Evolutionary conservation across 495 filamentous ascomycete genomes (phyloP), one percentile per base, ranked within the genome.

Genomic region (Penicillium bovifimosum): DNA sequence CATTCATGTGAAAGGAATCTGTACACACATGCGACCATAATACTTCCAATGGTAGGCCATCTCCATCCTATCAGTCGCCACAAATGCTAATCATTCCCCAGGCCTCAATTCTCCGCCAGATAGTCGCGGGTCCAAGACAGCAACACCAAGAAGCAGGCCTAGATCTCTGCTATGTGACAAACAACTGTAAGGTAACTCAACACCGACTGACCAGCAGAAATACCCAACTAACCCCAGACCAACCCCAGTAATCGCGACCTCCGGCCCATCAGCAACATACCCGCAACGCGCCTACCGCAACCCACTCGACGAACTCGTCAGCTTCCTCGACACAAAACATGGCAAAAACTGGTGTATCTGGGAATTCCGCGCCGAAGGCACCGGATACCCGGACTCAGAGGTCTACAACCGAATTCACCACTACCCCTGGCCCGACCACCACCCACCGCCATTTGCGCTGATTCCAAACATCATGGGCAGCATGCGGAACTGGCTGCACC

Each of bases 311-410:
- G 78, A 80, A 9, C 81, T 98, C 5, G 85, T 97, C 43, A 79
- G 80, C 28, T 97, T 88, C 64, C 86, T 98, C 35, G 88, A 97
- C 70, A 70, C 73, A 16, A 88, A 88, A 54, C 93, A 98, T 74
- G 85, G 81, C 46, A 67, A 76, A 9, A 73, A 90, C 50, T 97
- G 92, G 93, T 80, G 84, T 9, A 96, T 98, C 56, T 98, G 90
- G 90, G 93, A 98, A 63, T 96, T 97, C 61, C 84, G 95, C 32
- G 93, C 90, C 29, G 93, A 98, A 65, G 93, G 93, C 8, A 96
- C 95, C 0, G 93, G 93, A 0, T 98, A 98, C 60, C 88, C 88
- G 0, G 93, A 97, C 65, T 78, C 78, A 20, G 91, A 93, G 50
- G 91, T 98, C 1, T 88, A 91, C 61, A 76, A 80, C 27, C 74